Conservation (phyloP, 345 rosid species). For the Dovyalis caffra region DNA sequence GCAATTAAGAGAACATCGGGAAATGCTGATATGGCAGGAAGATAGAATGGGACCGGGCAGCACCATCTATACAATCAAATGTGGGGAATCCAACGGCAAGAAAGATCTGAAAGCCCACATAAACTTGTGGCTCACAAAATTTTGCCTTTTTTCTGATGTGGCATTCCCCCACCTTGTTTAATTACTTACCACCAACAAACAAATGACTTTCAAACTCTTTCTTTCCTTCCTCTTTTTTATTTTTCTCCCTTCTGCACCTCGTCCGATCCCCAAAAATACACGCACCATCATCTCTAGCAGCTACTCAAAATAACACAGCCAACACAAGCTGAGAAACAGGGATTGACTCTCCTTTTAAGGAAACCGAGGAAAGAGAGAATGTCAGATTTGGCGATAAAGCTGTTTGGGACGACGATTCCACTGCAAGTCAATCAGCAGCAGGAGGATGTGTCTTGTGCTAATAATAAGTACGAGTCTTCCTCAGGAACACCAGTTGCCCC, state of each 20-base stretch:
- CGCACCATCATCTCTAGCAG: background rate
- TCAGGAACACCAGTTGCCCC: background rate
- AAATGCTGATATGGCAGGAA: constrained; percentile 23
- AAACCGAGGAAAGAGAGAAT: constrained; percentile 15
- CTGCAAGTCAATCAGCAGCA: constrained; percentile 5
- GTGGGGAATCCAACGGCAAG: constrained; percentile 38
- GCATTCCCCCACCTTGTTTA: constrained; percentile 29
- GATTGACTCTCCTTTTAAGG: background rate
- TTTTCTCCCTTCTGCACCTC: constrained; percentile 8
- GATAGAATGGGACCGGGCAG: constrained; percentile 22
- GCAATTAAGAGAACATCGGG: background rate
- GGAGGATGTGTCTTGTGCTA: constrained; percentile 7
- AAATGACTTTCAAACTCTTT: background rate
- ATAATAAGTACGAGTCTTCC: background rate
- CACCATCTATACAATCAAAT: constrained; percentile 37
- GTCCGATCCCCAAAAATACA: background rate
- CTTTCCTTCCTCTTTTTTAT: background rate
- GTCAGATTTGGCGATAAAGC: constrained; percentile 44
- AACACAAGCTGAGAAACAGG: background rate
- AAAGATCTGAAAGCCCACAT: constrained; percentile 49
- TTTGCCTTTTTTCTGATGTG: constrained; percentile 35
- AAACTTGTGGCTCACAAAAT: constrained; percentile 51
- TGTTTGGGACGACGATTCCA: constrained; percentile 54
- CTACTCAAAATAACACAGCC: background rate
- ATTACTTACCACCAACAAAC: background rate